A percentile compares a stretch with the other conserved stretches of the same genome.
Evolutionary conservation across 768 basidiomycete genomes (phyloP).

Genomic region (Collybia sordida): DNA sequence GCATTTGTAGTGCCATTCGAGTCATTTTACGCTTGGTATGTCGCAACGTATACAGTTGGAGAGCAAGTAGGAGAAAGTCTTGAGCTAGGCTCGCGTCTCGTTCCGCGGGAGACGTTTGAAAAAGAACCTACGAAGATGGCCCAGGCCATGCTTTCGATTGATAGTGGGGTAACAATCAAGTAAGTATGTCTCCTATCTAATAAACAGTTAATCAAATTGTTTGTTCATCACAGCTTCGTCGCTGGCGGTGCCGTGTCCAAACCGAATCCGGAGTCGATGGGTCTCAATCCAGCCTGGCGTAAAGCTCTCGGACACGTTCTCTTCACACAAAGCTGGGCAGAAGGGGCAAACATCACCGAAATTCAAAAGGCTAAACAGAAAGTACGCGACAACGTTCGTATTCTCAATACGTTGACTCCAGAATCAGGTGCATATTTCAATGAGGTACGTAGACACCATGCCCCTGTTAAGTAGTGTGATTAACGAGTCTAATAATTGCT

Average conservation of each 20-base stretch:
- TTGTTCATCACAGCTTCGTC: background rate
- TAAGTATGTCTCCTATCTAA: slow-evolving; percentile 5
- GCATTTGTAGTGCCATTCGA: background rate
- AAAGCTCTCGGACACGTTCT: slow-evolving; percentile 31
- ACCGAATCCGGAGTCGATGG: slow-evolving; percentile 33
- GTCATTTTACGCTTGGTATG: slow-evolving; percentile 13
- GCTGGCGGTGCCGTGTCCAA: slow-evolving; percentile 41
- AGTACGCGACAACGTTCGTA: slow-evolving; percentile 11
- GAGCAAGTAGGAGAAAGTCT: slow-evolving; percentile 20
- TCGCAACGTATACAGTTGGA: slow-evolving; percentile 1
- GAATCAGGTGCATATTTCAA: slow-evolving; percentile 46
- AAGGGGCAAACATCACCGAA: slow-evolving; percentile 16
- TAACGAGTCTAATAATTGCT: background rate
- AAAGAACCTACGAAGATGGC: slow-evolving; percentile 23
- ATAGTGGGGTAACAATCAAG: slow-evolving; percentile 19
- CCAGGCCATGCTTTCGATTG: slow-evolving; percentile 17
- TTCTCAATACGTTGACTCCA: slow-evolving; percentile 25
- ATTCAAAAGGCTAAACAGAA: slow-evolving; percentile 12
- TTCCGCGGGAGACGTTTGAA: slow-evolving; percentile 26
- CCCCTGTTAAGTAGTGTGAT: background rate
- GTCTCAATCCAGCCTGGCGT: slow-evolving; percentile 48
- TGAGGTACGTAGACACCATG: slow-evolving; percentile 31
- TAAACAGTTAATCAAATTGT: background rate
- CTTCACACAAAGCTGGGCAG: slow-evolving; percentile 21
- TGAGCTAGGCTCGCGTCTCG: slow-evolving; percentile 32